Conservation (phyloP, 176 grass and related monocot species). For the Oryza punctata region DNA sequence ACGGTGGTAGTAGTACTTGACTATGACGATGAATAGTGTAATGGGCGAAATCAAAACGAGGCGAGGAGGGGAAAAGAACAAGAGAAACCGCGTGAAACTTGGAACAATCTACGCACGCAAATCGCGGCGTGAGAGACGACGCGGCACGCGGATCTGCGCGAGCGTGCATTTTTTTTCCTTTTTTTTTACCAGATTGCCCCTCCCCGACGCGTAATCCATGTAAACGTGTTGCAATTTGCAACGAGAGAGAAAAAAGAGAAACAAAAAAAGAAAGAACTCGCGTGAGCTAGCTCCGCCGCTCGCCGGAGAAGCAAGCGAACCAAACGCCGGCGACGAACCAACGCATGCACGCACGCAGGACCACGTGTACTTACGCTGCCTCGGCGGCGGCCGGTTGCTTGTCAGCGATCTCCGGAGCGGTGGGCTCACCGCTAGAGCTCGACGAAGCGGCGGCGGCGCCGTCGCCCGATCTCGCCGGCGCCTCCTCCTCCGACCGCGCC, state of each 20-base stretch:
- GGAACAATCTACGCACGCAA: slow-evolving; percentile 52
- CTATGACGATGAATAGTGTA: neutral
- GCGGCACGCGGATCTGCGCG: slow-evolving; percentile 44
- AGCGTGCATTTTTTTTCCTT: neutral
- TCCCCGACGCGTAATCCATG: slow-evolving; percentile 41
- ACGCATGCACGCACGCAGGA: neutral
- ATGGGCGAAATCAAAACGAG: neutral
- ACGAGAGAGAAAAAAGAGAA: neutral
- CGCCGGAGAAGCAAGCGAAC: neutral
- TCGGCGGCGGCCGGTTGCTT: slow-evolving; percentile 46
- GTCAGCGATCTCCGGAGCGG: slow-evolving; percentile 29
- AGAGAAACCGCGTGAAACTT: slow-evolving; percentile 59
- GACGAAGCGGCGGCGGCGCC: slow-evolving; percentile 47
- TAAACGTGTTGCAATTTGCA: slow-evolving; percentile 40
- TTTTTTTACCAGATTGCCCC: slow-evolving; percentile 55
- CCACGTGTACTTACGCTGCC: slow-evolving; percentile 63
- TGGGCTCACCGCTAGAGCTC: slow-evolving; percentile 62
- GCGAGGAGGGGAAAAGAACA: neutral
- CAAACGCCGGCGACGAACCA: neutral
- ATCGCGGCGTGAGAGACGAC: slow-evolving; percentile 50
- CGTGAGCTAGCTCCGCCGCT: neutral
- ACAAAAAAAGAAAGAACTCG: neutral
- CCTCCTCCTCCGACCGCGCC: neutral
- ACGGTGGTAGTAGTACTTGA: neutral
- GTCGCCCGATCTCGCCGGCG: slow-evolving; percentile 45